Base-by-base conservation (phyloP, 352 stramenopile genomes). In the Globisporangium irregulare region DNA sequence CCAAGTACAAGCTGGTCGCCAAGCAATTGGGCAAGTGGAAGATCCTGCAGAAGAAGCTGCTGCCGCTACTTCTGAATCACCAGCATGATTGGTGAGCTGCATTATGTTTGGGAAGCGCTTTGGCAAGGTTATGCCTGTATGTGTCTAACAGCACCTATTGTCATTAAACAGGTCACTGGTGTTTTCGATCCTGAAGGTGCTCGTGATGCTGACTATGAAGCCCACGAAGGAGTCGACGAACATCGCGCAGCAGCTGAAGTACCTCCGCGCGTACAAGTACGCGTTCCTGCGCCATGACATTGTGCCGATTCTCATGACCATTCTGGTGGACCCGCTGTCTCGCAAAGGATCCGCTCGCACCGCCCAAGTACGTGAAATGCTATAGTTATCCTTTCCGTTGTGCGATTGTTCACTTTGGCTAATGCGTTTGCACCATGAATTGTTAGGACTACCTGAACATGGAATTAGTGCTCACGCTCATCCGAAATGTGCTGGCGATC, bases 171-270 rank as follows among this genome's bases (percentile, higher is more conserved):
- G 76, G 82, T 75, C 73, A 48, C 79, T 97, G n/a, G 86, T 94
- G 14, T 93, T 95, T 55, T 95, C 89, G 32, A 92, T 97, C 66
- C 73, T 95, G 20, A 97, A 97, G 67, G 87, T 97, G 64, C 82
- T 97, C 46, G 88, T 95, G 27, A 95, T 97, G 89, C 78, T 97
- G 43, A 97, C 89, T 1, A 97, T 93, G 87, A 91, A 92, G 54
- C 89, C 88, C 1, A 63, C 85, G 4, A 79, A 78, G 25, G 86
- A 95, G 54, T 95, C 87, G 38, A 90, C 78, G 51, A 90, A 95
- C 63, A 80, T 94, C 34, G 81, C 85, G 8, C 76, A 93, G 62
- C 87, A 97, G 62, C 70, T 95, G 41, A 85, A 85, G 73, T 94
- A 92, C 65, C 67, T 97, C 10, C 72, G 86, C 29, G 80, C 81